Percentiles rank a stretch among this genome's conserved stretches.
phyloP scores from a whole-genome alignment of 208 protist species.

The Sergeia podlipaevii region DNA sequence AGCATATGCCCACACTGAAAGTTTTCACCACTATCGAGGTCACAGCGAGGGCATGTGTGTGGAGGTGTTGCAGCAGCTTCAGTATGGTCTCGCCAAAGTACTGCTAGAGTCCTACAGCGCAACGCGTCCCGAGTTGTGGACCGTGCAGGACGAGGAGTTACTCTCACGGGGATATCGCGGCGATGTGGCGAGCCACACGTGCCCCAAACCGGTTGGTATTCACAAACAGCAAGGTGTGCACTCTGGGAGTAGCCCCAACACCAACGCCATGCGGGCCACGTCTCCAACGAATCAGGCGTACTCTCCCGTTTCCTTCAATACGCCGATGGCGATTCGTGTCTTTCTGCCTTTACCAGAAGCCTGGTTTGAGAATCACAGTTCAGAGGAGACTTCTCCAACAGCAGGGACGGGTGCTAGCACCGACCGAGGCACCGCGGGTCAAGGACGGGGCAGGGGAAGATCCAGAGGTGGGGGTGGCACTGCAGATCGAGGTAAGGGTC shows the following conservation, averaged over 20 bases:
- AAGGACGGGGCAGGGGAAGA: no score
- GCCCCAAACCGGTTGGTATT: slow-evolving; percentile 11
- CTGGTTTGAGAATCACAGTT: slow-evolving; percentile 24
- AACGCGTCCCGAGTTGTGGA: slow-evolving; percentile 28
- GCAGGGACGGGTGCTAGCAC: no score
- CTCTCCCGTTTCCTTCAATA: slow-evolving; percentile 69
- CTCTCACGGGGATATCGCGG: slow-evolving; percentile 4
- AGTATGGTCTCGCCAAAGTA: slow-evolving; percentile 37
- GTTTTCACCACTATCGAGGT: neutral
- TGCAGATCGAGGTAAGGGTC: no score
- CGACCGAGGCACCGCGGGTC: no score
- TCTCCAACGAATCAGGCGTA: no score
- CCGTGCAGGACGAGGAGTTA: slow-evolving; percentile 34
- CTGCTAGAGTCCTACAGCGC: slow-evolving; percentile 32
- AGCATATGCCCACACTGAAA: no score
- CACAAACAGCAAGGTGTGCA: no score
- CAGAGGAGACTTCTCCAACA: no score
- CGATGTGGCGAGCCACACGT: no score
- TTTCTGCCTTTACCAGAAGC: slow-evolving; percentile 56
- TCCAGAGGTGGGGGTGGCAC: no score
- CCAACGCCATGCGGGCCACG: slow-evolving; percentile 4
- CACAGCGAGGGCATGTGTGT: slow-evolving; percentile 10
- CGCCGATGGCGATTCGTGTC: slow-evolving; percentile 50
- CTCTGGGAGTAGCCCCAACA: no score
- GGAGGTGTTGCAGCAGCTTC: slow-evolving; percentile 59